These are phyloP conservation scores for Blastomyces silverae DNA, from an alignment of 2,329 filamentous ascomycete species.

Conservation along the genomic window DNA sequence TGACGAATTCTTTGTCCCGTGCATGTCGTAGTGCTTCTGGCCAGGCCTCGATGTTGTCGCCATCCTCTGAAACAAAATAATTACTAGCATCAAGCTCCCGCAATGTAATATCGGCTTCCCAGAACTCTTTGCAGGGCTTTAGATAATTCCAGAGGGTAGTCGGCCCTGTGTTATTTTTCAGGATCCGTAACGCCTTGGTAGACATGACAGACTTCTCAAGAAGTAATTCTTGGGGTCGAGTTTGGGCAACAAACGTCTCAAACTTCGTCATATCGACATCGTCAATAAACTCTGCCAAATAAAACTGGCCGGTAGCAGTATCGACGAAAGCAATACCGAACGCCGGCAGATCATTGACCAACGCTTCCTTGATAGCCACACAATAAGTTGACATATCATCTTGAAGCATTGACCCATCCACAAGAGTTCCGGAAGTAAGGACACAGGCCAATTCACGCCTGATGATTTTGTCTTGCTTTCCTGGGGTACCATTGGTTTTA, in stretches of 20 bases:
- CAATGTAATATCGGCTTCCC: slow-evolving; percentile 73
- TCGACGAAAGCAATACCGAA: slow-evolving; percentile 95
- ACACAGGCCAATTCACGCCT: slow-evolving; percentile 84
- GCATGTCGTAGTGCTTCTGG: slow-evolving; percentile 65
- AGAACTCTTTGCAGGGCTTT: slow-evolving; percentile 82
- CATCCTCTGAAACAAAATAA: slow-evolving; percentile 64
- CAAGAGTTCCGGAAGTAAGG: slow-evolving; percentile 83
- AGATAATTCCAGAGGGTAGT: slow-evolving; percentile 94
- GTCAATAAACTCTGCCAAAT: slow-evolving; percentile 83
- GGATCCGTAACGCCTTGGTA: slow-evolving; percentile 78
- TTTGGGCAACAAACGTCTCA: slow-evolving; percentile 93
- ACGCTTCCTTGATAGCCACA: slow-evolving; percentile 79
- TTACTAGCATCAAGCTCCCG: slow-evolving; percentile 71
- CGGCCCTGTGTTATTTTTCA: slow-evolving; percentile 91
- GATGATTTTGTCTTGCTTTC: slow-evolving; percentile 88
- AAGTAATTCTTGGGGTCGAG: slow-evolving; percentile 76
- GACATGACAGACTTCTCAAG: slow-evolving; percentile 83
- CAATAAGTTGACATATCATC: slow-evolving; percentile 97
- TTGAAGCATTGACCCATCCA: slow-evolving; percentile 94
- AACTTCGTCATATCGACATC: slow-evolving; percentile 93
- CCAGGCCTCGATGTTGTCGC: slow-evolving; percentile 62
- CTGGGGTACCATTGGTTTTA: slow-evolving; percentile 48
- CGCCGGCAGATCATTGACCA: slow-evolving; percentile 63
- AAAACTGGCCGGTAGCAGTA: slow-evolving; percentile 91
- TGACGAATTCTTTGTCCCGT: slow-evolving; percentile 69